These are phyloP conservation scores for Scheffersomyces ergatensis DNA, from an alignment of 805 yeast genomes.

Conservation along the genomic window DNA sequence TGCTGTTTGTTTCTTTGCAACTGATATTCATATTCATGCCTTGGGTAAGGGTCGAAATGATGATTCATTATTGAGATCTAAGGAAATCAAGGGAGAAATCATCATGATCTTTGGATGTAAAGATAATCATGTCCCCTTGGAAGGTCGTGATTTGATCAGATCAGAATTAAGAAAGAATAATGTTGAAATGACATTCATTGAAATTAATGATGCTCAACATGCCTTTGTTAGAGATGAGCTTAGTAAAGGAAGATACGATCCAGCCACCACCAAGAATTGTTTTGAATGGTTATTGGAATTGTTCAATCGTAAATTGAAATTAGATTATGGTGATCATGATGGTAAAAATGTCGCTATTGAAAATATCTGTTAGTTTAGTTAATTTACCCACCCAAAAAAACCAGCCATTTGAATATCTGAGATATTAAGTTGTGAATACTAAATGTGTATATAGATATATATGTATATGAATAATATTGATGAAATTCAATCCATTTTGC, in stretches of 20 bases:
- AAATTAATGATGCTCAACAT: constrained; percentile 77
- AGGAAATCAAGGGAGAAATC: constrained; percentile 57
- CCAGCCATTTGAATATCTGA: no score
- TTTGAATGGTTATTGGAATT: constrained; percentile 66
- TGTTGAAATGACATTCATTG: constrained; percentile 69
- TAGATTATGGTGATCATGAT: constrained; percentile 65
- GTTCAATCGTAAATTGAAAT: constrained; percentile 64
- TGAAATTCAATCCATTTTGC: no score
- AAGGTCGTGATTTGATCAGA: constrained; percentile 72
- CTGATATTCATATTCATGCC: constrained; percentile 70
- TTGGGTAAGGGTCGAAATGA: constrained; percentile 64
- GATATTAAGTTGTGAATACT: neutral
- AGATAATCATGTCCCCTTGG: constrained; percentile 78
- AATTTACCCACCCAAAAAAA: no score
- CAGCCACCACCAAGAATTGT: constrained; percentile 70
- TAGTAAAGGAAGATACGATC: constrained; percentile 78
- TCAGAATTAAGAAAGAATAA: constrained; percentile 53
- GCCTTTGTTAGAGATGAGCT: constrained; percentile 79
- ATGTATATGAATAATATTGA: no score
- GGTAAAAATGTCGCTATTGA: constrained; percentile 51
- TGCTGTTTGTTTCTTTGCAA: constrained; percentile 74
- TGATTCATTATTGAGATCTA: constrained; percentile 59
- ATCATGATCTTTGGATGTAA: constrained; percentile 73
- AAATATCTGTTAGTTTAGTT: constrained; percentile 61
- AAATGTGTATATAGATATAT: no score